phyloP scores from a whole-genome alignment of 495 filamentous ascomycete species.

The Recurvomyces mirabilis region DNA sequence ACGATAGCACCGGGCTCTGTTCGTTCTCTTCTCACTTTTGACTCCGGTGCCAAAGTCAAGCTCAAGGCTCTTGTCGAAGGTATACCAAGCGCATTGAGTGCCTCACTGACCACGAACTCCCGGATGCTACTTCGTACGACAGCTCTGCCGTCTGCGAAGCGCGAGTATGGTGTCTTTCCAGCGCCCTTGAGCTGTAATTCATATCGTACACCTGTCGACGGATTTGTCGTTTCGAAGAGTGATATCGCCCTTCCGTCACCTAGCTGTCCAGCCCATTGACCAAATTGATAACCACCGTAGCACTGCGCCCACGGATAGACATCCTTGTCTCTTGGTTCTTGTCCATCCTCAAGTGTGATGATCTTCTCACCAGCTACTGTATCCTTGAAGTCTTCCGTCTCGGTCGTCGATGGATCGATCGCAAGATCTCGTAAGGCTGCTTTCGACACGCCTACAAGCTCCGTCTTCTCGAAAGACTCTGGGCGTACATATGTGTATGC shows the following conservation, averaged over 20 bases:
- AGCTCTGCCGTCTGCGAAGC: conserved; percentile 95
- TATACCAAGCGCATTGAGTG: conserved; percentile 67
- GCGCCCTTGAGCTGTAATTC: conserved; percentile 93
- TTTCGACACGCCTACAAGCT: conserved; percentile 68
- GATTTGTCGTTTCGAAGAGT: conserved; percentile 80
- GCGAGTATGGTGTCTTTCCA: conserved; percentile 83
- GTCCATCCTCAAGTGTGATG: conserved; percentile 33
- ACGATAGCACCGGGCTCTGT: conserved; percentile 93
- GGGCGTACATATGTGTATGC: conserved; percentile 87
- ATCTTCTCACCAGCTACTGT: conserved; percentile 73
- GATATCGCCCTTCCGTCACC: conserved; percentile 92
- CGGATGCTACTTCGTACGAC: conserved; percentile 83
- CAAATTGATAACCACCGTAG: conserved; percentile 79
- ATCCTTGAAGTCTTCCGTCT: conserved; percentile 62
- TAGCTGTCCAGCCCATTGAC: conserved; percentile 81
- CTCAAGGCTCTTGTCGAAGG: conserved; percentile 80
- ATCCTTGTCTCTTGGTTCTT: conserved; percentile 38
- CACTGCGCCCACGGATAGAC: conserved; percentile 97
- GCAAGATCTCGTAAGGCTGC: conserved; percentile 71
- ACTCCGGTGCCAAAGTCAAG: conserved; percentile 61
- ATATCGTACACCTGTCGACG: conserved; percentile 56
- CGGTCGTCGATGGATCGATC: conserved; percentile 51
- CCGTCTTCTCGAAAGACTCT: conserved; percentile 52
- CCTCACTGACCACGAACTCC: conserved; percentile 83
- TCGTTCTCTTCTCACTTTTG: conserved; percentile 63